phyloP scores from a whole-genome alignment of 2,329 filamentous ascomycete genomes.

The Tympanopsis confertula region DNA sequence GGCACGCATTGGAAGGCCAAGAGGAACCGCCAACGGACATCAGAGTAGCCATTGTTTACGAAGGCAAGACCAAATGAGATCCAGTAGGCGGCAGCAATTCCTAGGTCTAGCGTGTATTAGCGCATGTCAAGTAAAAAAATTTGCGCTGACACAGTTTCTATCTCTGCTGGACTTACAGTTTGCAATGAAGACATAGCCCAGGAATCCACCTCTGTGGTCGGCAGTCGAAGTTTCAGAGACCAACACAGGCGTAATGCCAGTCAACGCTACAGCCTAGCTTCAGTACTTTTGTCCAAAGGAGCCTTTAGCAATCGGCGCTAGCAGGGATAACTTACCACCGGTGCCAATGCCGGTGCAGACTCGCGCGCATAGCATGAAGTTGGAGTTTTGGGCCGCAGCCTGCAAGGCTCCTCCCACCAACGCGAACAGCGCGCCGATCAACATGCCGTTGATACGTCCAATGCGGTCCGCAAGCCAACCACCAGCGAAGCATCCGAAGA shows the following conservation, averaged over 20 bases:
- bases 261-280: conserved; percentile 18
- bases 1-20: conserved; percentile 27
- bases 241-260: conserved; percentile 33
- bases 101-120: conserved; percentile 17
- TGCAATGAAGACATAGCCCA: conserved; percentile 37
- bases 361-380: conserved; percentile 35
- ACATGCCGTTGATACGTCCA: conserved; percentile 37
- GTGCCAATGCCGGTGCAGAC: conserved; percentile 39
- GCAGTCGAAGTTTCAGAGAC: conserved; percentile 34
- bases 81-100: conserved; percentile 30
- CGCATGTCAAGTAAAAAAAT: no score
- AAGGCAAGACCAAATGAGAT: conserved; percentile 21
- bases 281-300: conserved; percentile 8
- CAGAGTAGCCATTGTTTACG: conserved; percentile 12
- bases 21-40: conserved; percentile 23
- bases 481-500: conserved; percentile 36
- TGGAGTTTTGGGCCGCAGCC: conserved; percentile 26
- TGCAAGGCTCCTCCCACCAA: conserved; percentile 36
- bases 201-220: conserved; percentile 29
- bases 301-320: conserved; percentile 2
- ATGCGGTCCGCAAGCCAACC: conserved; percentile 36
- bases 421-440: conserved; percentile 32
- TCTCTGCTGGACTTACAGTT: conserved; percentile 21
- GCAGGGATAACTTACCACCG: conserved; percentile 20
- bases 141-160: neutral